Evolutionary conservation across 2,329 filamentous ascomycete genomes (phyloP).

Genomic region (Scedosporium minutisporum): DNA sequence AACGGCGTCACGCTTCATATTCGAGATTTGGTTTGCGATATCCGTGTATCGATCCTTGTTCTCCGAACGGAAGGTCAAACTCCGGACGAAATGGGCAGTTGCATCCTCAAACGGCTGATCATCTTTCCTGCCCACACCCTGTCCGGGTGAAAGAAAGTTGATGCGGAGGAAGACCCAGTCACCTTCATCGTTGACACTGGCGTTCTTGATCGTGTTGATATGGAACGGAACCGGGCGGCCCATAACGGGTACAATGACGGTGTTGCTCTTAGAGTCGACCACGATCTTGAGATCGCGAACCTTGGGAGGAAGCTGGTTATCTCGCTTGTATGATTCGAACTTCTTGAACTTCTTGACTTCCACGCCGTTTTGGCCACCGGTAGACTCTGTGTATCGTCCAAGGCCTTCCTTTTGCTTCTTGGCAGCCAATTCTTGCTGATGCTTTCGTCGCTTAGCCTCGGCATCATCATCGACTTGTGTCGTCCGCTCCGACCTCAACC

Average conservation of each 20-base stretch:
- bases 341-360: constrained; percentile 98
- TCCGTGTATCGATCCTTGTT: constrained; percentile 83
- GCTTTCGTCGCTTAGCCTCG: constrained; percentile 75
- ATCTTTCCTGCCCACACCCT: constrained; percentile 93
- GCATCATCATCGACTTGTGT: constrained; percentile 82
- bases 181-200: constrained; percentile 92
- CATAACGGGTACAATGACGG: constrained; percentile 92
- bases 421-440: constrained; percentile 77
- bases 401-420: constrained; percentile 90
- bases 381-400: constrained; percentile 75
- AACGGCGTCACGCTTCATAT: constrained; percentile 85
- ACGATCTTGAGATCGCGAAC: constrained; percentile 82
- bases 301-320: constrained; percentile 79
- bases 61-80: constrained; percentile 86
- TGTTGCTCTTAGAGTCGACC: constrained; percentile 82
- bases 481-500: constrained; percentile 82
- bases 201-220: constrained; percentile 96
- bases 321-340: constrained; percentile 97
- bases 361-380: constrained; percentile 75
- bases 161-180: constrained; percentile 91
- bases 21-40: constrained; percentile 86
- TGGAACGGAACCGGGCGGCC: constrained; percentile 95
- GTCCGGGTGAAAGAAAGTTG: constrained; percentile 94
- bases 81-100: constrained; percentile 88
- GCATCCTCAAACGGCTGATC: constrained; percentile 97